Base-by-base conservation (phyloP, 441 rosid species). In the Bruguiera hainesii region DNA sequence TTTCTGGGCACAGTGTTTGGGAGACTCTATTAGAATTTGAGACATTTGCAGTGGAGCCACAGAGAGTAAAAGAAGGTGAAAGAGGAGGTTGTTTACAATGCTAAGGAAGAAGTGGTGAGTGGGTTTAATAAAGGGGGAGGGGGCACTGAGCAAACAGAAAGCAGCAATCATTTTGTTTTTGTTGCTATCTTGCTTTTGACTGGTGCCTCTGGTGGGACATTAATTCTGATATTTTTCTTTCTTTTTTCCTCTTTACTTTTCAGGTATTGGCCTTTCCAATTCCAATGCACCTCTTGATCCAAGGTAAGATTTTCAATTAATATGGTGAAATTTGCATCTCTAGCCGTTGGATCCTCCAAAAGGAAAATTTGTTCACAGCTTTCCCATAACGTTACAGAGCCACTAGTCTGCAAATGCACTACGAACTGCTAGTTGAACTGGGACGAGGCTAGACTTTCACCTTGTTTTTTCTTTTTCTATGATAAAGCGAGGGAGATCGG, bases 1-100 rank as follows among this genome's bases (percentile, higher is more conserved):
- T 42, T 73, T 68, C 3, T 68, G 53, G 48, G 89, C 86, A 26
- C 95, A 85, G 81, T 86, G 89, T 72, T 82, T 76, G 6, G 95
- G 92, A 62, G 91, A 85, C 64, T 69, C 66, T 65, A 60, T 67
- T 60, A 3, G 3, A 69, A 78, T 8, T 70, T 20, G 87, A 79
- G 95, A 86, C 95, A 88, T 88, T 82, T 82, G 88, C 79, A 64
- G 28, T 30, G 8, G 48, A 53, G 64, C 18, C 15, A 25, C 33
- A 16, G 60, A 19, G 56, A 8, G 20, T 49, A 33, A 20, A 13
- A 13, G 51, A 15, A 50, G 42, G 33, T 16, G 56, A 61, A 57
- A 29, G 73, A 48, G 23, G 51, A 52, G 11, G 58, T 64, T 71
- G 70, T 30, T 73, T 68, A 52, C 76, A 39, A 71, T 42, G 71